Evolutionary conservation across 192 early-diverging fungal genomes (phyloP).

Genomic region (Geranomyces michiganensis): DNA sequence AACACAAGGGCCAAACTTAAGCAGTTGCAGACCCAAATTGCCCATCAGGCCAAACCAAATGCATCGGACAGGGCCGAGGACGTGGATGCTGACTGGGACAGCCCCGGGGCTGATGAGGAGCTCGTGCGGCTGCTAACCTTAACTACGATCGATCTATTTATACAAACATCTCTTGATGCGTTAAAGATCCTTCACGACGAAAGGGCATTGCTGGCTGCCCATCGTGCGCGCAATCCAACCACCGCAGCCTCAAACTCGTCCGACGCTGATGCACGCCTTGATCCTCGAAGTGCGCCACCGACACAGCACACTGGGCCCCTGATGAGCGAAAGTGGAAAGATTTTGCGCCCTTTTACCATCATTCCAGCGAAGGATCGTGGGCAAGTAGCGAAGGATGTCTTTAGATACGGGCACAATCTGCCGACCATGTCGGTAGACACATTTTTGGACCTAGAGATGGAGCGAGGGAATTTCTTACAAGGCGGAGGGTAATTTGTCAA

Average conservation of each 20-base stretch:
- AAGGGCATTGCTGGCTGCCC: conserved; percentile 63
- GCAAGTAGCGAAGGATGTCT: conserved; percentile 78
- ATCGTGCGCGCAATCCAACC: background rate
- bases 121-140: conserved; percentile 73
- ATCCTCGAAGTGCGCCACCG: conserved; percentile 6
- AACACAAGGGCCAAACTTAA: conserved; percentile 54
- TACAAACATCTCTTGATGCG: conserved; percentile 73
- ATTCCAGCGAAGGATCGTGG: conserved; percentile 59
- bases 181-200: conserved; percentile 76
- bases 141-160: conserved; percentile 71
- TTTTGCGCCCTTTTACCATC: conserved; percentile 85
- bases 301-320: conserved; percentile 1
- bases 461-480: conserved; percentile 84
- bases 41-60: conserved; percentile 11
- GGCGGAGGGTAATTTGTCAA: conserved; percentile 72
- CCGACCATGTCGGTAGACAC: conserved; percentile 98
- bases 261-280: conserved; percentile 20
- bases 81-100: conserved; percentile 47
- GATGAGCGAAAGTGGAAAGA: conserved; percentile 29
- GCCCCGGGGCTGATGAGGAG: conserved; percentile 67
- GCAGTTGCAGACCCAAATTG: conserved; percentile 27
- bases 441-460: conserved; percentile 83
- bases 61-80: background rate
- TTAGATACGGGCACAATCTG: conserved; percentile 78
- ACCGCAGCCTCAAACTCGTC: background rate